Base-by-base conservation (phyloP, 257 asterid species). In the Capsicum chinense region DNA sequence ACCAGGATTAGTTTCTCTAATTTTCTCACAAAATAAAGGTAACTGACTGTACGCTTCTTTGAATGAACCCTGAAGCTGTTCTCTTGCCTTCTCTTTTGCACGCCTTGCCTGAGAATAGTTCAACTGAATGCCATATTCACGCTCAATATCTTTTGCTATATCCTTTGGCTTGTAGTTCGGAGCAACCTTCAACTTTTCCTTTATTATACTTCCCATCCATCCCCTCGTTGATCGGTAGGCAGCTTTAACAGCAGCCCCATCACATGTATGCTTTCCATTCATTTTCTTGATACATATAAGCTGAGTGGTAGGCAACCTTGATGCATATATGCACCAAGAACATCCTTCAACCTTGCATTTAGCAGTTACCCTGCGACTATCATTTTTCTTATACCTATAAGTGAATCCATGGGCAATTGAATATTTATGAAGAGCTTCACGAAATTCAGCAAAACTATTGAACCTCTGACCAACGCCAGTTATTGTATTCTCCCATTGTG, bases 91-190 rank as follows among this genome's bases (percentile, higher is more conserved):
- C 92, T 96, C 99, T 90, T 96, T 96, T 70, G 99, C 99, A 15
- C 98, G 98, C 95, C 99, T 90, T 19, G 99, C 99, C 85, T 95
- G 99, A 4, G 98, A 93, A 88, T 94, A 94, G 89, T 95, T 97
- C 94, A 97, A 89, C 86, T 93, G 97, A 90, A 97, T 95, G 86
- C 98, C 99, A 88, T 97, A 97, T 85, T 97, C 98, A 16, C 98
- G 98, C 87, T 95, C 88, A 87, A 97, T 97, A 81, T 97, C 98
- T 81, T 90, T 87, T 79, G 98, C 98, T 79, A 97, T 97, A 85
- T 97, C 98, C 91, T 94, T 97, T 1, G 99, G 99, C 80, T 91
- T 93, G 88, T 95, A 97, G 87, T 93, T 92, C 9, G 99, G 99
- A 86, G 97, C 93, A 85, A 89, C 92, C 88, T 92, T 97, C 85